Conservation (phyloP, 2,329 filamentous ascomycete genomes). For the Arthroderma sp. region DNA sequence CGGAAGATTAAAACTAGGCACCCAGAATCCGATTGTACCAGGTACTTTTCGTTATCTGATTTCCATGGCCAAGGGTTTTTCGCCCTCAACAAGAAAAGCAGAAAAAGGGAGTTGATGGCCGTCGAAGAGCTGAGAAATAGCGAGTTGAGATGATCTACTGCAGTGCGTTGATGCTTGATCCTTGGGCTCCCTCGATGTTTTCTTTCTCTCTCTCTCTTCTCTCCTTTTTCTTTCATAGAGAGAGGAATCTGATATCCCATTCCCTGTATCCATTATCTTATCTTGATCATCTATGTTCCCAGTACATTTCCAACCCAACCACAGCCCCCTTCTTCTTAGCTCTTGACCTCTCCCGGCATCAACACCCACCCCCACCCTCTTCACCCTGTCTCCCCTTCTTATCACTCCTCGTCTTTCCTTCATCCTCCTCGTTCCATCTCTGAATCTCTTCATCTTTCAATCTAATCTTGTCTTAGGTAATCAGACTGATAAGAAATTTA, state of each 20-base stretch:
- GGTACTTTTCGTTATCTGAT: neutral
- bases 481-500: slow-evolving; percentile 2
- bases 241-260: neutral
- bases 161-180: neutral
- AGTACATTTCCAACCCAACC: neutral
- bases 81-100: neutral
- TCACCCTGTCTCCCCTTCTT: neutral
- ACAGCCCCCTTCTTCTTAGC: too few relatives aligned
- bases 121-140: too few relatives aligned
- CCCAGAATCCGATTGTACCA: neutral
- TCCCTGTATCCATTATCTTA: slow-evolving; percentile 1
- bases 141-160: neutral
- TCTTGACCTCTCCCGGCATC: neutral
- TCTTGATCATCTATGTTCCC: slow-evolving; percentile 3
- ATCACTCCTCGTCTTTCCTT: neutral
- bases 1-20: slow-evolving; percentile 2
- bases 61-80: neutral
- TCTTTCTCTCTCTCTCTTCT: neutral
- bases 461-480: too few relatives aligned
- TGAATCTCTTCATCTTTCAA: neutral
- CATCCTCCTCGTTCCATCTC: neutral
- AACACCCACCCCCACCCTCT: too few relatives aligned
- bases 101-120: neutral
- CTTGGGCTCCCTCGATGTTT: neutral
- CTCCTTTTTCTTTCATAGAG: neutral